Evolutionary conservation across 306 rosid species (phyloP), one percentile per base, ranked within the genome.

Genomic region (Carpinus fangiana): DNA sequence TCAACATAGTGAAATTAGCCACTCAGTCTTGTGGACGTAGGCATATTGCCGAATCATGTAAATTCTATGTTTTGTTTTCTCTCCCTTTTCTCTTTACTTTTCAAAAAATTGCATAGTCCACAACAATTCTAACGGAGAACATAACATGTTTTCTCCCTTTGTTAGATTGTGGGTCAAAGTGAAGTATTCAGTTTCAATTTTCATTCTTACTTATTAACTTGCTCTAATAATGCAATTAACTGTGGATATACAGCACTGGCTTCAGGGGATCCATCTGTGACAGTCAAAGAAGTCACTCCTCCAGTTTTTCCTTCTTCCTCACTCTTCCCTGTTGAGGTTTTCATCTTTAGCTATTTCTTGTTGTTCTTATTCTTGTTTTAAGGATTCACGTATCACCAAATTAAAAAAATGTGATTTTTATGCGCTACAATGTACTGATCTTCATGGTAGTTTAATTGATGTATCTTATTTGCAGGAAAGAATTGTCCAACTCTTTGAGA

Each of bases 321-420:
- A 45, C 97, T 95, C 84, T 95, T 93, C 85, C 99, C 97, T 48
- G 75, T 90, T 3, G 98, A 95, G 96, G 99, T 48, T 0, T 93
- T 71, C 51, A 71, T 82, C 73, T 75, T 79, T 73, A 14, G 31
- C 76, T 65, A 5, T 12, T 14, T 54, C 81, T 78, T 8, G 36
- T 69, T 52, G 16, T 50, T 51, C 68, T 28, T 52, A 20, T 76
- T 67, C 79, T 31, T 82, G 67, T 47, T 26, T 23, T 77, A 31
- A 14, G 68, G 43, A 28, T 61, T 61, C 9, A 5, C 28, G 28
- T 28, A 67, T 67, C 50, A n/a, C 45, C 47, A 65, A 16, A 20
- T 36, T 8, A 38, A 36, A 34, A 36, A 7, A 23, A 20, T 59
- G 8, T 20, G 0, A 20, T 7, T 54, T 70, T 17, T 4, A 14